A percentile compares a stretch with the other conserved stretches of the same genome.
These are phyloP conservation scores for Geotrichum reessii DNA, from an alignment of 1,139 yeast species.

Conservation along the genomic window DNA sequence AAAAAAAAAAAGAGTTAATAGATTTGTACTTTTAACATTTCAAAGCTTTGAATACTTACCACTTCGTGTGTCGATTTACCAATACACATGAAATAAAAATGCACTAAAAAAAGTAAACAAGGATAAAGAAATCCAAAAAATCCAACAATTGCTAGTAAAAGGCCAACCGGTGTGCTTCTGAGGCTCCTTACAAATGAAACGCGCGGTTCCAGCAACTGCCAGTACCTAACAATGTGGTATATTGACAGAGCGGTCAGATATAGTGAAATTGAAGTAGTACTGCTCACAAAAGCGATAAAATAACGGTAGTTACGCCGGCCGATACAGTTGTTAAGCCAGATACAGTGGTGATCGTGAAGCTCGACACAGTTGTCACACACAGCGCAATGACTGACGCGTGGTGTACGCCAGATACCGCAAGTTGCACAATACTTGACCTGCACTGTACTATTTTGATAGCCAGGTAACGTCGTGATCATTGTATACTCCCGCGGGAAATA, in stretches of 20 bases:
- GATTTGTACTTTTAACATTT: not conserved
- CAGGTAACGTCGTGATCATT: conserved; percentile 53
- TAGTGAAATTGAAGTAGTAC: conserved; percentile 5
- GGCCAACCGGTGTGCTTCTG: conserved; percentile 16
- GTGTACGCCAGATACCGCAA: conserved; percentile 65
- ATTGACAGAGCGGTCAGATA: conserved; percentile 11
- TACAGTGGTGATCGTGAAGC: conserved; percentile 69
- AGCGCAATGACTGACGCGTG: conserved; percentile 65
- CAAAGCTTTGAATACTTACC: conserved; percentile 5
- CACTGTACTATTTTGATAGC: conserved; percentile 37
- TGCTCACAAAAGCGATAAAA: conserved; percentile 13
- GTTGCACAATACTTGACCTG: conserved; percentile 52
- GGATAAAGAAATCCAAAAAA: conserved; percentile 15
- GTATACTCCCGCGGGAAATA: conserved; percentile 60
- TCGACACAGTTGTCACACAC: conserved; percentile 56
- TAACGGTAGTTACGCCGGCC: conserved; percentile 60
- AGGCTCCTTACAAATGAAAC: conserved; percentile 12
- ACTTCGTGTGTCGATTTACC: conserved; percentile 18
- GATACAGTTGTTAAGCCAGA: conserved; percentile 73
- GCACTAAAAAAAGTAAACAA: conserved; percentile 4
- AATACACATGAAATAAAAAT: conserved; percentile 15
- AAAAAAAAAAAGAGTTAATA: not conserved
- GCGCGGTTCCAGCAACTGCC: conserved; percentile 8
- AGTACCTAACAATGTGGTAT: conserved; percentile 11
- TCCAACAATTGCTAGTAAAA: conserved; percentile 14